Evolutionary conservation across 2,329 filamentous ascomycete species (phyloP).

Genomic region (Penicillium glabrum): DNA sequence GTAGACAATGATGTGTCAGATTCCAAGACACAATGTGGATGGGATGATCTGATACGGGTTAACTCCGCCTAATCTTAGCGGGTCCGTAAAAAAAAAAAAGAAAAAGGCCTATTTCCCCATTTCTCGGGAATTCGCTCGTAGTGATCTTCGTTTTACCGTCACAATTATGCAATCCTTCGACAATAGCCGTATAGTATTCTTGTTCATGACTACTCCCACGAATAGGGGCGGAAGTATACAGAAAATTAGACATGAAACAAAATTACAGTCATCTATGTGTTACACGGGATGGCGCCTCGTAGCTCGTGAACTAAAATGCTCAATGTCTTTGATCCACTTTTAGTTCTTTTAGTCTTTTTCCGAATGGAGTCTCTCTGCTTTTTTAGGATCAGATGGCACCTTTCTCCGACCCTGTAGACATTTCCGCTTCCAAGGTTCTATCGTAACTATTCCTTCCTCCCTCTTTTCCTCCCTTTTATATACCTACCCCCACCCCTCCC

Average conservation of each 20-base stretch:
- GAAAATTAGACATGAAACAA: neutral
- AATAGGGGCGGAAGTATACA: neutral
- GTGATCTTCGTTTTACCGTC: neutral
- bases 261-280: slow-evolving; percentile 28
- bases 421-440: neutral
- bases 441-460: neutral
- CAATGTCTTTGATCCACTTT: slow-evolving; percentile 26
- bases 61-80: slow-evolving; percentile 5
- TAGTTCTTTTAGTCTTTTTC: slow-evolving; percentile 19
- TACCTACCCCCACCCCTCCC: neutral
- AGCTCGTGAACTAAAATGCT: slow-evolving; percentile 18
- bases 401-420: neutral
- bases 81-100: neutral
- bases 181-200: neutral
- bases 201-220: neutral
- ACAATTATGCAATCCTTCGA: neutral
- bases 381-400: slow-evolving; percentile 4
- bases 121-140: neutral
- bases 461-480: neutral
- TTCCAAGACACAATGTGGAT: slow-evolving; percentile 4
- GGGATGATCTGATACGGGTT: slow-evolving; percentile 18
- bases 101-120: neutral
- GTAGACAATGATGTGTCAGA: slow-evolving; percentile 11
- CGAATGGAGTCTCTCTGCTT: slow-evolving; percentile 15
- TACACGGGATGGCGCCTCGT: slow-evolving; percentile 21